Conservation (phyloP, 306 rosid genomes). For the Cicer chorassanicum region DNA sequence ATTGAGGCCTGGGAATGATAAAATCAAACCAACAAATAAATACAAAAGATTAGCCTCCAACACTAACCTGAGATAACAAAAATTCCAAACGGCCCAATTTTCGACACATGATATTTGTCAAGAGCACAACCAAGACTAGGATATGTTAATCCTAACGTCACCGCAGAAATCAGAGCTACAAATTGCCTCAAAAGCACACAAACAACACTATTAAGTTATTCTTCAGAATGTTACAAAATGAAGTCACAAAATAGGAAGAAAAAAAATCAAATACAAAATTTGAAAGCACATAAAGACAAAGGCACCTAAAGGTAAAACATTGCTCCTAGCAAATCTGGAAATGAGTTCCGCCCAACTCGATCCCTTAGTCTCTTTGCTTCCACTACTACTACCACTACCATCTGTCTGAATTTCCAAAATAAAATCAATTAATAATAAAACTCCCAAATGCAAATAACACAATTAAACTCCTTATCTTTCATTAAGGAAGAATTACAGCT, state of each 20-base stretch:
- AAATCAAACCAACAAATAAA: not conserved
- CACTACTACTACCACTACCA: conserved; percentile 44
- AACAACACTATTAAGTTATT: conserved; percentile 31
- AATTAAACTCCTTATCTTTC: not conserved
- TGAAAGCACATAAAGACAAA: conserved; percentile 1
- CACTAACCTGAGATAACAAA: conserved; percentile 81
- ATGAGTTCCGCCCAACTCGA: conserved; percentile 62
- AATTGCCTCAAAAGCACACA: conserved; percentile 33
- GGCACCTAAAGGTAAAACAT: conserved; percentile 80
- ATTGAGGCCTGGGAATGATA: conserved; percentile 24
- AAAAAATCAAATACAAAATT: not conserved
- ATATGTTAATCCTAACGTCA: conserved; percentile 65
- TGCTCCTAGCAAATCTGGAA: conserved; percentile 61
- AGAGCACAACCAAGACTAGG: conserved; percentile 84
- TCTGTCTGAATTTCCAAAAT: conserved; percentile 58
- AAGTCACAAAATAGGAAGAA: not conserved
- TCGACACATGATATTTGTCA: conserved; percentile 73
- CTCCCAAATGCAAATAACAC: conserved; percentile 11
- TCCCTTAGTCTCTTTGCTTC: conserved; percentile 48
- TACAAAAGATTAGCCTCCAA: not conserved
- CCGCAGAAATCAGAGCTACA: conserved; percentile 74
- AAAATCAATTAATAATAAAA: not conserved
- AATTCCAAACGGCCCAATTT: conserved; percentile 79
- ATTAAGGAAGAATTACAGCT: not conserved
- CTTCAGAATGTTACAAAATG: conserved; percentile 19